A percentile compares a stretch with the other conserved stretches of the same genome.
phyloP scores from a whole-genome alignment of 2,329 filamentous ascomycete species.

The Acrodontium crateriforme region DNA sequence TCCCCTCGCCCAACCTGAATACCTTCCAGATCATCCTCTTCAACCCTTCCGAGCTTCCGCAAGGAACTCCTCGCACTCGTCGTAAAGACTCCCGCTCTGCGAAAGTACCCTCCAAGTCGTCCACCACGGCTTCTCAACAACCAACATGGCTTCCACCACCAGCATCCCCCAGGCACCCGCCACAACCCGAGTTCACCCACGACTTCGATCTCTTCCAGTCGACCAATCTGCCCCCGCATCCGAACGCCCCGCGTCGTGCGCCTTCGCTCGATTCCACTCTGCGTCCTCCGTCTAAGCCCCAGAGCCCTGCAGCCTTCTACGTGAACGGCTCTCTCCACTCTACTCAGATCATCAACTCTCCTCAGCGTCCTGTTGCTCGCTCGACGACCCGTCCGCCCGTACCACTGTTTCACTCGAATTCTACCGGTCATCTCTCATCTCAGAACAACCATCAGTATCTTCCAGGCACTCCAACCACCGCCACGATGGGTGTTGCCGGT shows the following conservation, averaged over 20 bases:
- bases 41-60: slow-evolving; percentile 18
- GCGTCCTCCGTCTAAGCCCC: slow-evolving; percentile 38
- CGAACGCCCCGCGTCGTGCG: slow-evolving; percentile 33
- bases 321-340: slow-evolving; percentile 42
- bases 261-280: slow-evolving; percentile 39
- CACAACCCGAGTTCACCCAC: slow-evolving; percentile 36
- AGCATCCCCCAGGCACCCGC: slow-evolving; percentile 37
- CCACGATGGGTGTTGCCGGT: slow-evolving; percentile 47
- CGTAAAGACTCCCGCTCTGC: slow-evolving; percentile 34
- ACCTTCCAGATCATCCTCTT: slow-evolving; percentile 6
- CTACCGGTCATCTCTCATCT: slow-evolving; percentile 15
- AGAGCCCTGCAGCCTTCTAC: slow-evolving; percentile 41
- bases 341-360: slow-evolving; percentile 13
- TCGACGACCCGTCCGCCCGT: slow-evolving; percentile 49
- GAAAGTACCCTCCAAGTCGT: slow-evolving; percentile 56
- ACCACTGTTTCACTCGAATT: slow-evolving; percentile 49
- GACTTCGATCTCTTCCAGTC: slow-evolving; percentile 68
- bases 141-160: slow-evolving; percentile 65
- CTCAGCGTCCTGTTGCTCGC: slow-evolving; percentile 8
- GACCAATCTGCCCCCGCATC: slow-evolving; percentile 25
- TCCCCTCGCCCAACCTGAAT: slow-evolving; percentile 13
- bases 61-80: slow-evolving; percentile 23
- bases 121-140: slow-evolving; percentile 63
- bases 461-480: too few species aligned
- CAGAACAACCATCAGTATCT: slow-evolving; percentile 11